Base-by-base conservation (phyloP, 345 rosid genomes). In the Microthlaspi erraticum region DNA sequence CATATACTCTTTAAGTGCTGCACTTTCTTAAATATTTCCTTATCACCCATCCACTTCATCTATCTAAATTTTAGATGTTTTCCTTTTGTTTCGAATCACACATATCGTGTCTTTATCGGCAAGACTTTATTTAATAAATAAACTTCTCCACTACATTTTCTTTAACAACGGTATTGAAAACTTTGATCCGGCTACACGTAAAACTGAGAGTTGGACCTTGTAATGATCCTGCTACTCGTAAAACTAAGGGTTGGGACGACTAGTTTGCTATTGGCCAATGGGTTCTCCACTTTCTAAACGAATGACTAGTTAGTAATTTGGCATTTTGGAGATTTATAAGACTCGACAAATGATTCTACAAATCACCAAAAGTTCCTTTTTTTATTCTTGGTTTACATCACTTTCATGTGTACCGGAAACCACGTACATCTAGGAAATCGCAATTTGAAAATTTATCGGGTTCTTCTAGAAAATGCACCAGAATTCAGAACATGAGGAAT, bases 1-100 rank as follows among this genome's bases (percentile, higher is more conserved):
- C 68, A 74, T 42, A 33, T 46, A 45, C 31, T 60, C 50, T 67
- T 48, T 61, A 53, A 75, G 69, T 75, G 78, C 74, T 68, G 64
- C 74, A 75, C 78, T 75, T 68, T 75, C 58, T 68, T 61, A 9
- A 36, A 1, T 6, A 17, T 52, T 58, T 59, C 78, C 42, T 62
- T 44, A 66, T 74, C 62, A 42, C 59, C 68, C 55, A 74, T 73
- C 78, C 48, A 49, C 66, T 45, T 57, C 33, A 32, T 61, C 20
- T 29, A 16, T 45, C 50, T 8, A 59, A 20, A 20, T 10, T 14
- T 59, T 33, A 59, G 48, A 60, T 68, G 51, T 26, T 60, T 74
- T 60, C 26, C 54, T 74, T 68, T 68, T 68, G 64, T 60, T 52
- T 66, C 62, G 48, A 66, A 42, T 66, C 78, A 73, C 50, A 46